These are phyloP conservation scores for Aspergillus sp. DNA, from an alignment of 2,329 filamentous ascomycete species.

Conservation along the genomic window DNA sequence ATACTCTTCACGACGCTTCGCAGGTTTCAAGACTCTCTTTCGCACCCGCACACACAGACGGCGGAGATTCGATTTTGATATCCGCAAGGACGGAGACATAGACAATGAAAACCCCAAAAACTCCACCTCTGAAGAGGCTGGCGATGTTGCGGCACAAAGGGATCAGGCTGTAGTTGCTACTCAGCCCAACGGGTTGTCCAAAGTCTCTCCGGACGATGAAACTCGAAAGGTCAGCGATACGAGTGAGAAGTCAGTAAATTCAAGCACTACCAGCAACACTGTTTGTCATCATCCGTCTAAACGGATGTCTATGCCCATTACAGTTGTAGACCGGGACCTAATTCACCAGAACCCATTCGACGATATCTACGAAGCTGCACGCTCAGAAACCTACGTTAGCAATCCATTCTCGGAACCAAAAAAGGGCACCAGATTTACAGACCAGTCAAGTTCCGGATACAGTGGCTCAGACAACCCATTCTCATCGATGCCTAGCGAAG, in stretches of 20 bases:
- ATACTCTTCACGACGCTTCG: slow-evolving; percentile 13
- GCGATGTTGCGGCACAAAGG: background rate
- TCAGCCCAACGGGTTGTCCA: background rate
- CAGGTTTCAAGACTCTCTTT: slow-evolving; percentile 19
- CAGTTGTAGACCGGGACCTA: slow-evolving; percentile 15
- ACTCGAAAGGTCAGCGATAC: slow-evolving; percentile 34
- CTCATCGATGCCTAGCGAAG: background rate
- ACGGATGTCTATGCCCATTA: slow-evolving; percentile 23
- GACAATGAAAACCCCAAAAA: background rate
- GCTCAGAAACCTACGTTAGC: slow-evolving; percentile 12
- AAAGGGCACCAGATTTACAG: slow-evolving; percentile 6
- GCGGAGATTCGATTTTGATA: background rate
- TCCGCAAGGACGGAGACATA: background rate
- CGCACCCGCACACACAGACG: slow-evolving; percentile 15
- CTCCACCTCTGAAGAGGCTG: background rate
- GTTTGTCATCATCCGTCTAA: slow-evolving; percentile 36
- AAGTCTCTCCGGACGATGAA: slow-evolving; percentile 2
- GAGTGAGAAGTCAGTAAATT: slow-evolving; percentile 31
- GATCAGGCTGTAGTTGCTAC: background rate
- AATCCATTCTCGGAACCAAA: slow-evolving; percentile 14
- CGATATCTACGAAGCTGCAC: slow-evolving; percentile 12
- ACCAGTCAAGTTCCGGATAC: slow-evolving; percentile 15
- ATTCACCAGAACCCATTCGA: slow-evolving; percentile 17
- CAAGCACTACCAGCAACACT: slow-evolving; percentile 32
- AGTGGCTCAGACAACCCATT: slow-evolving; percentile 10